phyloP scores from a whole-genome alignment of 2,329 filamentous ascomycete genomes.

The Alternaria novae-zelandiae region DNA sequence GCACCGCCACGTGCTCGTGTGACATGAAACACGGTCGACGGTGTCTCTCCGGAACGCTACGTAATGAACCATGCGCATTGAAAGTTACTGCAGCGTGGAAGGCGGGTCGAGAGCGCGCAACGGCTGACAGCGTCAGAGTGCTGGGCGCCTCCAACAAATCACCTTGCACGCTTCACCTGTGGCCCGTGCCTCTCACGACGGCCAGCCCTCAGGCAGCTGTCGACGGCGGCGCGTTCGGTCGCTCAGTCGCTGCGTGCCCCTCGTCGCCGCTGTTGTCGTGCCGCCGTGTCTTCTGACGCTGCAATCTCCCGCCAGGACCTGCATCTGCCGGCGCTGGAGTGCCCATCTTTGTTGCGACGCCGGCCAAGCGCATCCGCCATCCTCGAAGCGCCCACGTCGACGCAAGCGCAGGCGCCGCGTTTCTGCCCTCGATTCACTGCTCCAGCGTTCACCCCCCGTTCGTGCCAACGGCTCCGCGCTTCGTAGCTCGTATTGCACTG shows the following conservation, averaged over 20 bases:
- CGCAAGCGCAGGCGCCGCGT: slow-evolving; percentile 14
- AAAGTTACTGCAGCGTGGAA: not conserved
- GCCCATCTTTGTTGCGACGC: slow-evolving; percentile 21
- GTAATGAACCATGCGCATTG: not conserved
- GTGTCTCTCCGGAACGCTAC: not conserved
- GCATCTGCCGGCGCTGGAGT: slow-evolving; percentile 10
- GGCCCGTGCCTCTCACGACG: slow-evolving; percentile 6
- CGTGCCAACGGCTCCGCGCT: slow-evolving; percentile 7
- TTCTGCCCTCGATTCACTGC: not conserved
- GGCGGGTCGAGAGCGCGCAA: not conserved
- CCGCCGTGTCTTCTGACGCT: not conserved
- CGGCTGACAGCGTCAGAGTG: slow-evolving; percentile 4
- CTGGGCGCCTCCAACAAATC: slow-evolving; percentile 10
- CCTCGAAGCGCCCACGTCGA: slow-evolving; percentile 20
- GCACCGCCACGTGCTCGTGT: slow-evolving; percentile 12
- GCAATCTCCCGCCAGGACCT: slow-evolving; percentile 5
- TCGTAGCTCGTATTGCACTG: slow-evolving; percentile 6
- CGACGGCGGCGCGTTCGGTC: slow-evolving; percentile 3
- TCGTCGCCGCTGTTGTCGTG: not conserved
- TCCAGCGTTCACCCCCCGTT: not conserved
- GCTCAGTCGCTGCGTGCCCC: not conserved
- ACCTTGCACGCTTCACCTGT: not conserved
- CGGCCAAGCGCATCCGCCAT: slow-evolving; percentile 17
- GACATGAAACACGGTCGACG: slow-evolving; percentile 4
- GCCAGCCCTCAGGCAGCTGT: slow-evolving; percentile 9